Evolutionary conservation across 768 basidiomycete species (phyloP), one percentile per base, ranked within the genome.

Genomic region (Crucibulum laeve): DNA sequence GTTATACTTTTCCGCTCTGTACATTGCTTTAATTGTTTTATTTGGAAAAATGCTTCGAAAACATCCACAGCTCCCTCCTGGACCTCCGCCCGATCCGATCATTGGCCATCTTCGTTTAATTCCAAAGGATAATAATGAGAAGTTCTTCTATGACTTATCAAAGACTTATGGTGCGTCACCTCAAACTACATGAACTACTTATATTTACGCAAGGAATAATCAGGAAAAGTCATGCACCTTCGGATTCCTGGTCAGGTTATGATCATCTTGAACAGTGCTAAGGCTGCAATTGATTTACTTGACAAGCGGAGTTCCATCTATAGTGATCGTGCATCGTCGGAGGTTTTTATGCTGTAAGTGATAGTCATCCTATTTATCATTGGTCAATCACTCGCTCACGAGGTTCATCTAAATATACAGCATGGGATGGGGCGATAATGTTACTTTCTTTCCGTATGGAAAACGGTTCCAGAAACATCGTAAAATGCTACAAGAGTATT

Each of bases 391-490:
- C 28, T 15, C 28, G 15, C 15, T 10, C 28, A 10, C 28, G 28
- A 10, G 10, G 28, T 32, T n/a, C 18, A 22, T 15, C 38, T 4
- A 25, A 25, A 34, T 8, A 5, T n/a, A 17, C 40, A 59, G 58
- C 32, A 51, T 59, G 40, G 38, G 42, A 2, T 40, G 35, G 21
- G 34, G 39, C n/a, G 33, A 33, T 14, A 44, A 42, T 1, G 14
- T 51, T 11, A 33, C 39, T 14, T 51, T 53, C 19, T 18, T 50
- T 2, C 28, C 33, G 4, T 53, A 53, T 19, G 46, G 53, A n/a
- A 45, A 51, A 23, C 32, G 43, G 5, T 53, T 50, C 25, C 41
- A 46, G 4, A 22, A 24, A 3, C 50, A 56, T 14, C 40, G 50
- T n/a, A 52, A 40, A 34, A 36, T 52, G 35, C 39, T 45, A 6